Evolutionary conservation across 2,329 filamentous ascomycete genomes (phyloP).

Genomic region (Clonostachys byssicola): DNA sequence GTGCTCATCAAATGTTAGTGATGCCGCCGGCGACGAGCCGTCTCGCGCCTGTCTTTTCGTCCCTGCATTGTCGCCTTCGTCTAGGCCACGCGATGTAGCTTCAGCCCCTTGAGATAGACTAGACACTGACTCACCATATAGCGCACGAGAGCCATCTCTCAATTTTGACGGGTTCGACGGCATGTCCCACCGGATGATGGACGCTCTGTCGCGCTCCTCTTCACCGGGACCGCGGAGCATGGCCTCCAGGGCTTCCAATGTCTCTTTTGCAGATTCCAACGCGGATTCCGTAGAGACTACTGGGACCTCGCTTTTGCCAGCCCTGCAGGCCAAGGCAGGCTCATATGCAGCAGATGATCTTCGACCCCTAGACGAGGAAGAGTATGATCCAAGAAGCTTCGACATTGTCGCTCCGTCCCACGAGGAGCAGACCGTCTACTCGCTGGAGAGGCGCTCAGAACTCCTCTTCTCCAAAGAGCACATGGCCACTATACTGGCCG

Average conservation of each 20-base stretch:
- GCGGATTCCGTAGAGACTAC: background rate
- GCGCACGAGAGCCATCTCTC: conserved; percentile 1
- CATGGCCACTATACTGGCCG: conserved; percentile 59
- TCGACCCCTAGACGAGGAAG: conserved; percentile 26
- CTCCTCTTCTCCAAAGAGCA: conserved; percentile 64
- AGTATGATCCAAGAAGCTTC: conserved; percentile 30
- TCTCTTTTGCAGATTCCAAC: background rate
- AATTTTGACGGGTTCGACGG: conserved; percentile 1
- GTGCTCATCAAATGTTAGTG: too few relatives aligned
- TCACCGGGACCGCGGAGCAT: background rate
- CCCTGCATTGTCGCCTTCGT: too few relatives aligned
- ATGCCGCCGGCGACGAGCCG: too few relatives aligned
- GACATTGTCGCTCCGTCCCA: conserved; percentile 20
- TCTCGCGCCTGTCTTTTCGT: too few relatives aligned
- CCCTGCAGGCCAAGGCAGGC: conserved; percentile 12
- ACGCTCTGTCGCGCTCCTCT: background rate
- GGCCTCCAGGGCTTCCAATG: background rate
- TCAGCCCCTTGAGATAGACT: too few relatives aligned
- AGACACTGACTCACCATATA: background rate
- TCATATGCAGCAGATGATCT: conserved; percentile 17
- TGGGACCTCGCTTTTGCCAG: conserved; percentile 4
- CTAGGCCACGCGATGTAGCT: too few relatives aligned
- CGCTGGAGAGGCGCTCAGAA: conserved; percentile 59
- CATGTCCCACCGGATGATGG: background rate
- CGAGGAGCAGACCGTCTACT: conserved; percentile 21